phyloP scores from a whole-genome alignment of 1,139 yeast genomes.

The Blastobotrys ciferrii region DNA sequence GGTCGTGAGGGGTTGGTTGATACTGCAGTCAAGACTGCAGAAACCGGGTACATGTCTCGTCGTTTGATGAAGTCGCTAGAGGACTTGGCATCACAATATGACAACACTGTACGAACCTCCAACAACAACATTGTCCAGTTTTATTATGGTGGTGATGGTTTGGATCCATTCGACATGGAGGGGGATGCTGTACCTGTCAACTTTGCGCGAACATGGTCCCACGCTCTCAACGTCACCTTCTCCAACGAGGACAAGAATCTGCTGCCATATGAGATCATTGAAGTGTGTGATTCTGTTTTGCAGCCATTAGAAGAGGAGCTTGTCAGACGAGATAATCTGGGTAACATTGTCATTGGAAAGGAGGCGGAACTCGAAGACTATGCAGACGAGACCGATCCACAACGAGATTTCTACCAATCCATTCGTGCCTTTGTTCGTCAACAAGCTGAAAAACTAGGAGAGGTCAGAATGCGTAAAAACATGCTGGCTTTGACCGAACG shows the following conservation, averaged over 20 bases:
- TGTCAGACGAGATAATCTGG: slow-evolving; percentile 70
- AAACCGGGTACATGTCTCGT: slow-evolving; percentile 99
- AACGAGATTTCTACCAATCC: slow-evolving; percentile 76
- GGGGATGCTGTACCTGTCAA: slow-evolving; percentile 98
- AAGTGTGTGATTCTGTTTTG: slow-evolving; percentile 55
- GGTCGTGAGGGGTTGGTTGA: slow-evolving; percentile 99
- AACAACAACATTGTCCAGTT: slow-evolving; percentile 96
- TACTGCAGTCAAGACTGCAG: slow-evolving; percentile 98
- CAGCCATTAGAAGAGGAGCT: slow-evolving; percentile 59
- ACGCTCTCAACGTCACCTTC: slow-evolving; percentile 72
- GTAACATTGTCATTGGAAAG: slow-evolving; percentile 47
- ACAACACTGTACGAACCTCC: slow-evolving; percentile 91
- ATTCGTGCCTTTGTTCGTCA: slow-evolving; percentile 58
- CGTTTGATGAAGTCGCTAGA: slow-evolving; percentile 97
- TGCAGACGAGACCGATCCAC: slow-evolving; percentile 83
- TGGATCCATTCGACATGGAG: slow-evolving; percentile 98
- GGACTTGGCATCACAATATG: slow-evolving; percentile 92
- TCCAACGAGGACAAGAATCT: slow-evolving; percentile 55
- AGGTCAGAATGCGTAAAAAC: slow-evolving; percentile 55
- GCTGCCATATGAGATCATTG: slow-evolving; percentile 67
- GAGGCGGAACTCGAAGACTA: slow-evolving; percentile 41
- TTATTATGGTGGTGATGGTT: slow-evolving; percentile 97
- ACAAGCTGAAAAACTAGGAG: slow-evolving; percentile 59
- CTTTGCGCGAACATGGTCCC: slow-evolving; percentile 93
- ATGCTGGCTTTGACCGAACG: slow-evolving; percentile 46